Evolutionary conservation across 257 asterid genomes (phyloP), one percentile per base, ranked within the genome.

Genomic region (Primulina huaijiensis): DNA sequence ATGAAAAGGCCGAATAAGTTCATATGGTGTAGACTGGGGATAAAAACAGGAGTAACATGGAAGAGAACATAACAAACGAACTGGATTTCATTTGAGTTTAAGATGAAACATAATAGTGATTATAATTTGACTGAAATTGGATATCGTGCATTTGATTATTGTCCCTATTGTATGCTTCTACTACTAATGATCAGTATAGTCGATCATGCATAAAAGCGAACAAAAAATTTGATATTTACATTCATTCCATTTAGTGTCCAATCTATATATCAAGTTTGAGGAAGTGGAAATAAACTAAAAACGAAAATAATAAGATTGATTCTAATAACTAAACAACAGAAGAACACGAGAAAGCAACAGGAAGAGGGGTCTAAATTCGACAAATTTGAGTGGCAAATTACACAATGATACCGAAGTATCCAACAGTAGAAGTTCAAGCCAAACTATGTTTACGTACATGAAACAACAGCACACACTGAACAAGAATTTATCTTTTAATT

Each of bases 401-500:
- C 35, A 65, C 62, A 38, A 56, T 27, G 46, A 16, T 19, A 60
- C 37, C 23, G 21, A 72, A 40, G 38, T 46, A 68, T 55, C 58
- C 72, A 60, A 68, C 37, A 67, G 16, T 23, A 64, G 63, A 59
- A 67, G 65, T 72, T 33, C 55, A 62, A 62, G 68, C 64, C 58
- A 66, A 55, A 60, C 58, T 50, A 55, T 52, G 52, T 52, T 30
- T 25, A 50, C 67, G 75, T 33, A 69, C 20, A 50, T 50, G 66
- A 58, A 61, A 68, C 62, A 77, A 56, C 23, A 52, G 10, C 17
- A 14, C 34, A 55, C 46, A 57, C 50, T 62, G 73, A 69, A 69
- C 66, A 72, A 75, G 68, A 58, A 62, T 74, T 65, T 40, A 60
- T 67, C 30, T 70, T 65, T 38, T 35, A 75, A 14, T 14, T 50